Evolutionary conservation across 306 rosid species (phyloP), one percentile per base, ranked within the genome.

Genomic region (Cicer bijugum): DNA sequence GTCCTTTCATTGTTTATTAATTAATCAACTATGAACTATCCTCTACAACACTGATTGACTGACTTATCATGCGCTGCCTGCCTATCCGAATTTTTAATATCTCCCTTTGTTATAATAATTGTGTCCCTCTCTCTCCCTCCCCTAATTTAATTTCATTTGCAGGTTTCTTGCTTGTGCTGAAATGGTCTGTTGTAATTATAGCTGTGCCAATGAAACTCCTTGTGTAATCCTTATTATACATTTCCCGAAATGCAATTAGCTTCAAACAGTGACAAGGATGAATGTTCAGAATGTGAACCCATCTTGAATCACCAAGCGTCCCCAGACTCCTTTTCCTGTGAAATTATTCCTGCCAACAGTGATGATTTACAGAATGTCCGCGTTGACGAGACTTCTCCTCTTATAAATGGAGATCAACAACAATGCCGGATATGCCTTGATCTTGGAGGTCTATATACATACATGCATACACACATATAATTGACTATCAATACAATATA

Each of bases 351-450:
- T 62, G 76, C 71, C 69, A 78, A 63, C 58, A 76, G 52, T 15
- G 81, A 83, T 45, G 92, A 86, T 79, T 75, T 79, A 71, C 86
- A 84, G 51, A 77, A 59, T 81, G 73, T 79, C 47, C 83, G 39
- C 12, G 77, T 84, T 20, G 87, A 91, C 46, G 97, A 88, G 73
- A 82, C 75, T 62, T 73, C 84, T 82, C 89, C 71, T 81, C 84
- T 88, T 62, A 87, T 89, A 82, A 87, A 81, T 78, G 69, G 75
- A 4, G 98, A 94, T 82, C 97, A 87, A 43, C 86, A 83, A 14
- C 99, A 89, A 73, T 94, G 99, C 77, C 91, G 99, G 28, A 94
- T 94, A 87, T 94, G 99, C 86, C 96, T 94, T 55, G 99, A 94
- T 75, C 81, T 66, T 75, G 97, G 85, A 88, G 97, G 98, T 93